phyloP scores from a whole-genome alignment of 2,329 filamentous ascomycete genomes.

The Clonostachys solani region DNA sequence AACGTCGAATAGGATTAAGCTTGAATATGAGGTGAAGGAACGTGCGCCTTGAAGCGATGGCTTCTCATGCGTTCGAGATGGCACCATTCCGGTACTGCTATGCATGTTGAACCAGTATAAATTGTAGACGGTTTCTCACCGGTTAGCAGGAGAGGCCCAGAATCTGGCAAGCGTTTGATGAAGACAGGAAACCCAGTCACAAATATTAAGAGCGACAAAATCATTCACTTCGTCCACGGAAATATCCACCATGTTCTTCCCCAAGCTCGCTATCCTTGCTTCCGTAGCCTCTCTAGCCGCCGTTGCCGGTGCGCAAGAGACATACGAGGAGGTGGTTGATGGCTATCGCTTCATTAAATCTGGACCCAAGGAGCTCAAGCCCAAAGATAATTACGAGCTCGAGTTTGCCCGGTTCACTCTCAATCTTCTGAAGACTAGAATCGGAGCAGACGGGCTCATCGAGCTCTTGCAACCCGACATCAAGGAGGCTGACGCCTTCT shows the following conservation, averaged over 20 bases:
- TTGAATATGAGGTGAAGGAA: too few species aligned
- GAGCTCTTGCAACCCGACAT: conserved; percentile 14
- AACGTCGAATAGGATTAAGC: too few species aligned
- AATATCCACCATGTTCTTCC: not conserved
- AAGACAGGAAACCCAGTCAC: too few species aligned
- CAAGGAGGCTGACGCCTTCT: conserved; percentile 12
- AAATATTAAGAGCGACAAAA: too few species aligned
- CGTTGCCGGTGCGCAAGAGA: not conserved
- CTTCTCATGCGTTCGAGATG: too few species aligned
- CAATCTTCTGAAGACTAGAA: conserved; percentile 11
- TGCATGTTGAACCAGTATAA: too few species aligned
- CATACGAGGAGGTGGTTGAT: not conserved
- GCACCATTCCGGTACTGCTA: too few species aligned
- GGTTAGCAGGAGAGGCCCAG: too few species aligned
- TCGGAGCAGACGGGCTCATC: conserved; percentile 13
- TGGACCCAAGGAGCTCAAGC: conserved; percentile 4
- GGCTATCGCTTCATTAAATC: conserved; percentile 4
- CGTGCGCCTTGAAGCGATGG: too few species aligned
- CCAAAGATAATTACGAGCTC: conserved; percentile 6
- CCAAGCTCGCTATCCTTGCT: not conserved
- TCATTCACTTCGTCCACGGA: too few species aligned
- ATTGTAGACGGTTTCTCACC: too few species aligned
- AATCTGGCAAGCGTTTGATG: too few species aligned
- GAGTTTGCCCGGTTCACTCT: conserved; percentile 8
- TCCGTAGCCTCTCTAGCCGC: not conserved